A percentile compares a stretch with the other conserved stretches of the same genome.
Conservation (phyloP, 2,329 filamentous ascomycete genomes). For the Botryosphaeria agaves region DNA sequence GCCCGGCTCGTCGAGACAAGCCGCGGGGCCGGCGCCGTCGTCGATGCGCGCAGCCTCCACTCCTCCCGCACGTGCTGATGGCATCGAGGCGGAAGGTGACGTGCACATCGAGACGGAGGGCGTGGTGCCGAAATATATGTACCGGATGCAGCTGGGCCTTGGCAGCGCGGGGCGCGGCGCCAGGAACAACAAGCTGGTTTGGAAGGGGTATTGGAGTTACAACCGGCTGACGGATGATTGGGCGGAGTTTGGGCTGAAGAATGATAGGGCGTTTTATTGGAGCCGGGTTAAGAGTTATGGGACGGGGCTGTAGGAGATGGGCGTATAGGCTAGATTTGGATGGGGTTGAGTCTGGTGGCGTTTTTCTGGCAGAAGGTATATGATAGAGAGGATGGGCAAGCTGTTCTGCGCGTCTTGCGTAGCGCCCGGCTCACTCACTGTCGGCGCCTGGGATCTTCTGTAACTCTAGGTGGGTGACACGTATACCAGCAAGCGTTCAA, state of each 20-base stretch:
- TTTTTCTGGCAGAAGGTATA: too few species aligned
- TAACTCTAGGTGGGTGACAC: too few species aligned
- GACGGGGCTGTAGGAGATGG: slow-evolving; percentile 10
- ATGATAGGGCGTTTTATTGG: slow-evolving; percentile 44
- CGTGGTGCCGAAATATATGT: slow-evolving; percentile 60
- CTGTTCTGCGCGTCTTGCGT: too few species aligned
- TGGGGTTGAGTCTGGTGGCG: too few species aligned
- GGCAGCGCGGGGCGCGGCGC: slow-evolving; percentile 40
- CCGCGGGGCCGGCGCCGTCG: too few species aligned
- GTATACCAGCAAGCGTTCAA: too few species aligned
- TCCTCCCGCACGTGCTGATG: too few species aligned
- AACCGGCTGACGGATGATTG: slow-evolving; percentile 82
- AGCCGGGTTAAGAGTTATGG: slow-evolving; percentile 44
- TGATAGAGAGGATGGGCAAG: too few species aligned
- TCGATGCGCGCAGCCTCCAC: slow-evolving; percentile 55
- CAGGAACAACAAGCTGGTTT: slow-evolving; percentile 72
- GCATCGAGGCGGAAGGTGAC: slow-evolving; percentile 41
- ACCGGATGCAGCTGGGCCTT: slow-evolving; percentile 62
- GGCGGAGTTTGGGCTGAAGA: slow-evolving; percentile 56
- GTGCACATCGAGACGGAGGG: slow-evolving; percentile 79
- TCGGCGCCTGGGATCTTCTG: too few species aligned
- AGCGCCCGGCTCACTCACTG: too few species aligned
- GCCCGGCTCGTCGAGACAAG: too few species aligned
- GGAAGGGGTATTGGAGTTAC: slow-evolving; percentile 85
- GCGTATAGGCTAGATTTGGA: too few species aligned